These are phyloP conservation scores for Phialophora chinensis DNA, from an alignment of 2,329 filamentous ascomycete species.

Conservation along the genomic window DNA sequence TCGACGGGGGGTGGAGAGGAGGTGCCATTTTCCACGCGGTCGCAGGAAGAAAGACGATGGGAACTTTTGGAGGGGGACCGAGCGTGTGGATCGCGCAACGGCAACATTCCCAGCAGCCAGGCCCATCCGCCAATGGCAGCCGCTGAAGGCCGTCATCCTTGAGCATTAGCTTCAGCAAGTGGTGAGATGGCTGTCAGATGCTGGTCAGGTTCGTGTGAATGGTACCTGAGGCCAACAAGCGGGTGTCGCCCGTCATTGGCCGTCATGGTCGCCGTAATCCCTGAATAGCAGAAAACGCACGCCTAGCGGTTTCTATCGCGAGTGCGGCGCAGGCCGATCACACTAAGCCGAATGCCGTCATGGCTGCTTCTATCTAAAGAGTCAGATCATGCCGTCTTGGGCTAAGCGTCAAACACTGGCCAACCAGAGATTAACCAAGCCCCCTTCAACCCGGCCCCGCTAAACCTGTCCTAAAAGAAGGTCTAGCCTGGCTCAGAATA, in stretches of 20 bases:
- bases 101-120: slow-evolving; percentile 23
- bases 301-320: slow-evolving; percentile 23
- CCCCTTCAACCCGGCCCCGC: slow-evolving; percentile 10
- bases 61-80: slow-evolving; percentile 23
- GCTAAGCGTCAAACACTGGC: slow-evolving; percentile 31
- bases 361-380: slow-evolving; percentile 32
- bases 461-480: background rate
- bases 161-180: slow-evolving; percentile 6
- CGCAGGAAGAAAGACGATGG: slow-evolving; percentile 2
- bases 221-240: slow-evolving; percentile 30
- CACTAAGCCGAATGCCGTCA: slow-evolving; percentile 16
- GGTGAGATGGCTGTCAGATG: slow-evolving; percentile 30
- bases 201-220: slow-evolving; percentile 7
- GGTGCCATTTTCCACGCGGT: slow-evolving; percentile 24
- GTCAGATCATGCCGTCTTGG: slow-evolving; percentile 9
- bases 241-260: slow-evolving; percentile 8
- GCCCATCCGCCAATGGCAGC: slow-evolving; percentile 19
- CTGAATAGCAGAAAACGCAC: slow-evolving; percentile 20
- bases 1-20: slow-evolving; percentile 1
- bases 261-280: slow-evolving; percentile 2
- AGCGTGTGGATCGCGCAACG: slow-evolving; percentile 27
- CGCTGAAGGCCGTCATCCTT: slow-evolving; percentile 19
- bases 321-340: slow-evolving; percentile 35
- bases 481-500: slow-evolving; percentile 13
- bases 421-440: slow-evolving; percentile 14